Base-by-base conservation (phyloP, 148 eudicot genomes). In the Euryodendron excelsum region DNA sequence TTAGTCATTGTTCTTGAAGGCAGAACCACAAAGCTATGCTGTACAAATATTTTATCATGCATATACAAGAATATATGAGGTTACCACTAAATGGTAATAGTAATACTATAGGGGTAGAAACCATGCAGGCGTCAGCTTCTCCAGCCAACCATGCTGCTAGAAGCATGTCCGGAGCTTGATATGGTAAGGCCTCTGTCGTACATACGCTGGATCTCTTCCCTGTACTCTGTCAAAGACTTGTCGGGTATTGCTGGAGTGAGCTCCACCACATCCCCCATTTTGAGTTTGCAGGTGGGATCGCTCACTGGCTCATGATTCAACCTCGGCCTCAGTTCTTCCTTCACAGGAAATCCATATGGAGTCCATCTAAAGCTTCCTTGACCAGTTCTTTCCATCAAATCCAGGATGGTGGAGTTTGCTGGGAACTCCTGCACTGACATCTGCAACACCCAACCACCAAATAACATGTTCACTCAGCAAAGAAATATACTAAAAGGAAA, bases 401-500 rank as follows among this genome's bases (percentile, higher is more conserved):
- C 98, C 87, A 80, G 84, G 69, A 96, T 61, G 1, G 98, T 89
- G 18, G 98, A 89, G 85, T 93, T 87, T 74, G 89, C 77, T 0
- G 90, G 93, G 73, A 91, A 93, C 82, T 93, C 99, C 74, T 90
- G 92, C 76, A 96, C 99, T 14, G 97, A 96, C 98, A 96, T 96
- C 98, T 96, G 89, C 80, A 82, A 69, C 48, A 48, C 21, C 52
- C 82, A 69, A 69, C 47, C 44, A 72, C 48, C 52, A 67, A 66
- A 64, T 63, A n/a, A 63, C 20, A 58, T 68, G 59, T 23, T 45
- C n/a, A 55, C 33, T 56, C 74, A 23, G 36, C n/a, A 66, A 69
- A 11, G 17, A 48, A 48, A 15, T 39, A 6, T 6, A 39, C 44
- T n/a, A n/a, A n/a, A n/a, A n/a, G n/a, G n/a, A n/a, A n/a, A n/a